Percentiles rank a stretch among this genome's conserved stretches.
Conservation (phyloP, 192 early-diverging fungal genomes). For the Phlyctochytrium arcticum region DNA sequence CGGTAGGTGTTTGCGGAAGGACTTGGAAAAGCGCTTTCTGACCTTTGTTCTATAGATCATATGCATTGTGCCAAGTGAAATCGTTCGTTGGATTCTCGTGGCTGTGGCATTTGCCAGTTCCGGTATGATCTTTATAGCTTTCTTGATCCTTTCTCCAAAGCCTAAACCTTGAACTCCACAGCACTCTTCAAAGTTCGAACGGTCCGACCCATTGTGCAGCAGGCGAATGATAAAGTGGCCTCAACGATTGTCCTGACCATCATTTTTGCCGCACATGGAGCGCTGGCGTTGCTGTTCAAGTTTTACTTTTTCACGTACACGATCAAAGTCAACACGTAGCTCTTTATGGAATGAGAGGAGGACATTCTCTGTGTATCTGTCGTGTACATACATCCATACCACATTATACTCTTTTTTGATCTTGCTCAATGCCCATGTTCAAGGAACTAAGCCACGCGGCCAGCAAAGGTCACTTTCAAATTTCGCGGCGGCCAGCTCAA, state of each 20-base stretch:
- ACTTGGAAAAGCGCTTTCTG: neutral
- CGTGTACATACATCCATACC: too few relatives aligned
- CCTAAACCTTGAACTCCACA: conserved; percentile 1
- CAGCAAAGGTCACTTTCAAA: too few relatives aligned
- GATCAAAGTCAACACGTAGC: too few relatives aligned
- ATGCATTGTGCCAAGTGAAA: conserved; percentile 76
- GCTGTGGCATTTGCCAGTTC: conserved; percentile 69
- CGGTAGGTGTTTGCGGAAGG: conserved; percentile 42
- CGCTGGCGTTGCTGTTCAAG: conserved; percentile 67
- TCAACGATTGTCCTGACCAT: conserved; percentile 24
- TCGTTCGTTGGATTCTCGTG: conserved; percentile 80
- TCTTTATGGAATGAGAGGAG: too few relatives aligned
- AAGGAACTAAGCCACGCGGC: too few relatives aligned
- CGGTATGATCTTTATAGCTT: conserved; percentile 37
- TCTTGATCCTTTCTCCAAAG: too few relatives aligned
- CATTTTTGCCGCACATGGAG: conserved; percentile 30
- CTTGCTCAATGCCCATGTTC: too few relatives aligned
- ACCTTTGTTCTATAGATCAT: conserved; percentile 57
- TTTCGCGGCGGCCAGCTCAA: too few relatives aligned
- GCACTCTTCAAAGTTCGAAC: conserved; percentile 34
- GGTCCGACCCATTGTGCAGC: conserved; percentile 24
- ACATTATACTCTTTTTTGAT: too few relatives aligned
- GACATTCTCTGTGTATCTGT: too few relatives aligned
- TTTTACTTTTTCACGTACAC: conserved; percentile 85
- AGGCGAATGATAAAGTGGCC: conserved; percentile 18